Evolutionary conservation across 805 yeast species (phyloP).

Genomic region (Wickerhamomyces kurtzmanii): DNA sequence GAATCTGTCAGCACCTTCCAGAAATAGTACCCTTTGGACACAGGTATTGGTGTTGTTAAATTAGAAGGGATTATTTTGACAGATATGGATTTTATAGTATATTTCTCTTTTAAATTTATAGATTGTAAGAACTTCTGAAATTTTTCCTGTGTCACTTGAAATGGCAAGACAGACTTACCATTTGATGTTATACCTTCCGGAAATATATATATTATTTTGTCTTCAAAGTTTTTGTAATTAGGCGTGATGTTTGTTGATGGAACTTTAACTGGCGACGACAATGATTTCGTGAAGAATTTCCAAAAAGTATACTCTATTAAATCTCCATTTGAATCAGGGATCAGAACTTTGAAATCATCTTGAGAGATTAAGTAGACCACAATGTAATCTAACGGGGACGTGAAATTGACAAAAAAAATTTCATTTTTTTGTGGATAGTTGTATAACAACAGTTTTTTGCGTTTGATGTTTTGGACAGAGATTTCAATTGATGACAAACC

Average conservation of each 20-base stretch:
- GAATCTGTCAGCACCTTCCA: slow-evolving; percentile 12
- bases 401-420: slow-evolving; percentile 36
- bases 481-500: slow-evolving; percentile 10
- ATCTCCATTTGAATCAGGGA: slow-evolving; percentile 24
- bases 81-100: slow-evolving; percentile 14
- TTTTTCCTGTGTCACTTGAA: slow-evolving; percentile 21
- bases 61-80: slow-evolving; percentile 18
- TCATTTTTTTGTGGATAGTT: slow-evolving; percentile 27
- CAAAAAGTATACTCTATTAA: slow-evolving; percentile 18
- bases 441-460: slow-evolving; percentile 4
- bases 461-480: slow-evolving; percentile 12
- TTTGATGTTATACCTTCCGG: slow-evolving; percentile 84
- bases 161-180: slow-evolving; percentile 64
- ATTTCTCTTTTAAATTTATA: slow-evolving; percentile 1
- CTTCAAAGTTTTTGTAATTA: slow-evolving; percentile 14
- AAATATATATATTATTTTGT: slow-evolving; percentile 44
- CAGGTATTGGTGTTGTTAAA: slow-evolving; percentile 21
- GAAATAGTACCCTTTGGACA: slow-evolving; percentile 7
- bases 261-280: slow-evolving; percentile 2
- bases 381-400: slow-evolving; percentile 36
- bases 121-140: slow-evolving; percentile 12
- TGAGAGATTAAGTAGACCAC: slow-evolving; percentile 20
- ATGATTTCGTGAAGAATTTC: slow-evolving; percentile 19
- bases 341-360: slow-evolving; percentile 17
- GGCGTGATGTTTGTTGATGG: slow-evolving; percentile 7